Evolutionary conservation across 2,329 filamentous ascomycete species (phyloP), one percentile per base, ranked within the genome.

Genomic region (Exophiala phaeomuriformis): DNA sequence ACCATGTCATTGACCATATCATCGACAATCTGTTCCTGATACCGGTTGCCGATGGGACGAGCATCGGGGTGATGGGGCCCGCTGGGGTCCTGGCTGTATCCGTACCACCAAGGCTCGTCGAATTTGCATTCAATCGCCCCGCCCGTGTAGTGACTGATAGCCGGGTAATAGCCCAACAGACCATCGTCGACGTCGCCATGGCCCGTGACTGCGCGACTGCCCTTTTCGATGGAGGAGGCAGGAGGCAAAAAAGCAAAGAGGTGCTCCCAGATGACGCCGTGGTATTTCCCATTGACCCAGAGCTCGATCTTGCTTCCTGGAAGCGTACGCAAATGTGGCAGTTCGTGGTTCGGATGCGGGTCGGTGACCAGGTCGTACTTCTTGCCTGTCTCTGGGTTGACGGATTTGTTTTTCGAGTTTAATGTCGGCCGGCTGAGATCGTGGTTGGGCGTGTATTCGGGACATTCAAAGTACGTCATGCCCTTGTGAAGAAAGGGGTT

Each of bases 91-190:
- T 69, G 64, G 31, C 71, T 68, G 42, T 68, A 68, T n/a, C 71
- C 67, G 32, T 71, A 72, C 90, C 90, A 96, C 74, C 95, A 97
- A 32, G 93, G 78, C 0, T 89, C 90, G 1, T 93, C 91, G 66
- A 98, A 96, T 69, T 96, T 96, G 64, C 91, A 85, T 68, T 97
- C 88, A 10, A 87, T 90, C 1, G 90, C 86, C 28, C 91, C 93
- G 49, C 90, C 91, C 42, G 87, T 84, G 72, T 96, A 97, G 27
- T 93, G 86, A 63, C 90, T 93, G 19, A 98, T 83, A 27, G 90
- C 88, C 1, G 93, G 93, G 66, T 95, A 95, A 72, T 98, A 98
- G 7, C 93, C 94, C 1, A 96, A 80, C 78, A 93, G 87, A 35
- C 91, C 93, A 65, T 98, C 93, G 66, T 98, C 93, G 7, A 63